Percentiles rank a stretch among this genome's conserved stretches.
phyloP scores from a whole-genome alignment of 2,329 filamentous ascomycete genomes.

The Aspergillus intermedius region DNA sequence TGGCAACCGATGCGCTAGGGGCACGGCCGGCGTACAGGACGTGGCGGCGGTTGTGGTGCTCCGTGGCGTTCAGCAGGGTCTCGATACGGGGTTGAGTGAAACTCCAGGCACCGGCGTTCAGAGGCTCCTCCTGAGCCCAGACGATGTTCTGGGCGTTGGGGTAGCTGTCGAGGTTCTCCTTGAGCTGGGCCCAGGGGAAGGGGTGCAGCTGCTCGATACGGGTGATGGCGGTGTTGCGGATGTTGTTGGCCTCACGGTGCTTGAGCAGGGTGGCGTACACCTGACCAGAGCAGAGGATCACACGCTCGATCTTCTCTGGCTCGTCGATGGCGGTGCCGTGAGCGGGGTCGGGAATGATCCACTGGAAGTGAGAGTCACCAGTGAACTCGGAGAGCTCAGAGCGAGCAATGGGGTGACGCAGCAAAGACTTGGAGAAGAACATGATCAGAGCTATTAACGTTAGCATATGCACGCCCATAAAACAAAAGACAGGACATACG shows the following conservation, averaged over 20 bases:
- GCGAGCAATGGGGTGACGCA: slow-evolving; percentile 87
- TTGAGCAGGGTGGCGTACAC: slow-evolving; percentile 87
- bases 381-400: slow-evolving; percentile 87
- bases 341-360: slow-evolving; percentile 87
- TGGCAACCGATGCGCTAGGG: slow-evolving; percentile 89
- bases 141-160: slow-evolving; percentile 97
- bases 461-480: background rate
- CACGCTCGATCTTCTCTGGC: slow-evolving; percentile 82
- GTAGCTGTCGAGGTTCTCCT: slow-evolving; percentile 94
- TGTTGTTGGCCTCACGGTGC: slow-evolving; percentile 76
- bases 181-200: slow-evolving; percentile 96
- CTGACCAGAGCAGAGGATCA: slow-evolving; percentile 91
- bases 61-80: slow-evolving; percentile 86
- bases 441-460: slow-evolving; percentile 66
- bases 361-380: slow-evolving; percentile 86
- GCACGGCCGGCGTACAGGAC: slow-evolving; percentile 95
- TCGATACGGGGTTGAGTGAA: slow-evolving; percentile 97
- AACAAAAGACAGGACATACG: slow-evolving; percentile 54
- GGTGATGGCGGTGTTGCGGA: slow-evolving; percentile 88
- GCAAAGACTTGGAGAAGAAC: slow-evolving; percentile 97
- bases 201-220: slow-evolving; percentile 97
- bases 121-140: slow-evolving; percentile 94
- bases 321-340: slow-evolving; percentile 71
- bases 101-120: slow-evolving; percentile 95
- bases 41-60: slow-evolving; percentile 86